These are phyloP conservation scores for Heliamphora exappendiculata DNA, from an alignment of 148 eudicot species.

Conservation along the genomic window DNA sequence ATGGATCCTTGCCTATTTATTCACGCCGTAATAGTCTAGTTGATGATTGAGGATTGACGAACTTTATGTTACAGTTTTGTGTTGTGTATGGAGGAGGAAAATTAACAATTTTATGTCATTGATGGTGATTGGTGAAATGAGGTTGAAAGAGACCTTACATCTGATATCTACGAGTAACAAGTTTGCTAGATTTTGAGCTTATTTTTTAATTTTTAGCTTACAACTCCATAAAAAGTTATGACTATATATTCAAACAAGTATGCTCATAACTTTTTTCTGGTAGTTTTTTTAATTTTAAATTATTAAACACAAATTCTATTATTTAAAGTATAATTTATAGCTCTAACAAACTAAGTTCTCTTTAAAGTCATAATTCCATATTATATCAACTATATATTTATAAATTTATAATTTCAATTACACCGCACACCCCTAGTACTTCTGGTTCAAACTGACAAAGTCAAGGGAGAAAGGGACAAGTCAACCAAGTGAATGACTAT, in stretches of 20 bases:
- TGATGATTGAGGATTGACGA: neutral
- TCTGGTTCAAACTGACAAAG: conserved; percentile 23
- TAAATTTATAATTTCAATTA: neutral
- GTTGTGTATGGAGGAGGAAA: neutral
- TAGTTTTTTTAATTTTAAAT: too few species aligned
- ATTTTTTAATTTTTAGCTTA: too few species aligned
- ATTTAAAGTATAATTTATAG: neutral
- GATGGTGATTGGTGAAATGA: neutral
- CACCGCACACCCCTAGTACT: too few species aligned
- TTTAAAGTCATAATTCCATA: neutral
- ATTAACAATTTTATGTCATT: neutral
- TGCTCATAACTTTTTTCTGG: too few species aligned
- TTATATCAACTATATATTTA: too few species aligned
- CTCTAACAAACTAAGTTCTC: neutral
- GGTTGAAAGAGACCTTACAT: conserved; percentile 4
- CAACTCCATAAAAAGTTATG: too few species aligned
- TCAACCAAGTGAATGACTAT: conserved; percentile 24
- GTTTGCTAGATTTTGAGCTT: neutral
- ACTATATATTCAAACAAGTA: too few species aligned
- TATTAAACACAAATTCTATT: too few species aligned
- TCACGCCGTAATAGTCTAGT: too few species aligned
- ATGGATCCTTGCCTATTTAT: neutral
- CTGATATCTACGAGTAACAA: neutral
- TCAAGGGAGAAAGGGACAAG: conserved; percentile 37
- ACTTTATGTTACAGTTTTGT: neutral